Base-by-base conservation (phyloP, 1,284 basidiomycete genomes). In the Ganoderma meredithae region DNA sequence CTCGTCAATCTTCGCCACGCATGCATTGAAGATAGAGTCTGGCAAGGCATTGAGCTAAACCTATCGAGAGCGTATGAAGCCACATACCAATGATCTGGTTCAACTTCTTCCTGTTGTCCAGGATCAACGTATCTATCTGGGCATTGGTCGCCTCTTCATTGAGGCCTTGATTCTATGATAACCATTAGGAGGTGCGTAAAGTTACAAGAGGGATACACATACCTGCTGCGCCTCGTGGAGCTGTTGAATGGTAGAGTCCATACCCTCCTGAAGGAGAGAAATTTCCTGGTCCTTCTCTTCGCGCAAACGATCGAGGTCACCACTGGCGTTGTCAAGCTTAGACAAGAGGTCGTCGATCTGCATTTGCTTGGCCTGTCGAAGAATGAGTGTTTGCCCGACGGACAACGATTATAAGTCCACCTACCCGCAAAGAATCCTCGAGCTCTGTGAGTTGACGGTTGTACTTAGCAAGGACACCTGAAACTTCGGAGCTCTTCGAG, bases 251-350 rank as follows among this genome's bases (percentile, higher is more conserved):
- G 97, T 98, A 71, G 86, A 89, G 77, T 99, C 97, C 93, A 99
- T 94, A 49, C 95, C 95, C 80, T 97, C 97, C 79, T 99, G 96
- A 76, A 99, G 87, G 78, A 99, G 97, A 75, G 92, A 85, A 66
- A 99, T 93, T 81, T 99, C 98, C 78, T 96, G 91, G 77, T 99
- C 98, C 83, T 99, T 99, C 83, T 99, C 98, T 17, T 99, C 96
- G 60, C 94, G 87, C 17, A 95, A 79, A 36, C 88, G 89, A 70
- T 96, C 94, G 60, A 96, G 76, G 75, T 98, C 96, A 55, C 83
- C 86, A 41, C 87, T 83, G 67, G 93, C 87, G 69, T 87, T 86
- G 77, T 98, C 90, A 70, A 98, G 80, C 80, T 95, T 95, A 71
- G 81, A 79, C 27, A 97, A 85, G 19, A 98, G 84, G 70, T 97